Conservation (phyloP, 352 stramenopile species). For the Globisporangium spinosum region DNA sequence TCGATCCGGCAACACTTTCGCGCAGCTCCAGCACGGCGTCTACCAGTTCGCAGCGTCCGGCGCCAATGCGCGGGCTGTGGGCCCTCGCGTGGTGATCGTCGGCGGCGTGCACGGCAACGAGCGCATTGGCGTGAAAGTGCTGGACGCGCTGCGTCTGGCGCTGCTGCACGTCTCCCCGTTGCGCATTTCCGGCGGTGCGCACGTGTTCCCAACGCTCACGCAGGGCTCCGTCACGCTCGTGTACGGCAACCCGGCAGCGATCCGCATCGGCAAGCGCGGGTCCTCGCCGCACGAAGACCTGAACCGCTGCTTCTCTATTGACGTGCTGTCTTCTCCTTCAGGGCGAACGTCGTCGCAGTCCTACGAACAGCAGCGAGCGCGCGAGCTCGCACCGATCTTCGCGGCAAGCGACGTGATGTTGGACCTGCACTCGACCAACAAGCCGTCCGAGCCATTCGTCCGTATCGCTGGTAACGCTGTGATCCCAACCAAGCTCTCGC, state of each 20-base stretch:
- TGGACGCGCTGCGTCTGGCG: slow-evolving; percentile 52
- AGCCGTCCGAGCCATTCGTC: slow-evolving; percentile 62
- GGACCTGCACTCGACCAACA: slow-evolving; percentile 80
- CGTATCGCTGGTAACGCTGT: slow-evolving; percentile 42
- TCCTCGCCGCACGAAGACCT: slow-evolving; percentile 51
- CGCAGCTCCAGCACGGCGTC: slow-evolving; percentile 36
- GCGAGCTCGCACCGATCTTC: slow-evolving; percentile 52
- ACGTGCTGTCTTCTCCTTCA: slow-evolving; percentile 23
- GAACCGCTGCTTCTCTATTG: slow-evolving; percentile 60
- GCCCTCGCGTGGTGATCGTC: slow-evolving; percentile 53
- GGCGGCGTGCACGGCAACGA: slow-evolving; percentile 78
- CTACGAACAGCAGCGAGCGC: slow-evolving; percentile 57
- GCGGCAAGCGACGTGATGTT: slow-evolving; percentile 54
- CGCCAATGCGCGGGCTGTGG: slow-evolving; percentile 8
- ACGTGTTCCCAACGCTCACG: slow-evolving; percentile 25
- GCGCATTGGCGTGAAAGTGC: slow-evolving; percentile 56
- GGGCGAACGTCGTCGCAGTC: neutral
- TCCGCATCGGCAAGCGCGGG: slow-evolving; percentile 49
- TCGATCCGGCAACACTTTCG: slow-evolving; percentile 35
- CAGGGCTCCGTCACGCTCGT: slow-evolving; percentile 50
- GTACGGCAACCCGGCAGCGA: slow-evolving; percentile 58
- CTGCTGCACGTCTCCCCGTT: slow-evolving; percentile 30
- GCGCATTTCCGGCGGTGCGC: slow-evolving; percentile 11
- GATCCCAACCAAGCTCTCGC: slow-evolving; percentile 24
- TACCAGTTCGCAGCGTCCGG: slow-evolving; percentile 34